phyloP scores from a whole-genome alignment of 1,139 yeast species.

The Candida gigantensis region DNA sequence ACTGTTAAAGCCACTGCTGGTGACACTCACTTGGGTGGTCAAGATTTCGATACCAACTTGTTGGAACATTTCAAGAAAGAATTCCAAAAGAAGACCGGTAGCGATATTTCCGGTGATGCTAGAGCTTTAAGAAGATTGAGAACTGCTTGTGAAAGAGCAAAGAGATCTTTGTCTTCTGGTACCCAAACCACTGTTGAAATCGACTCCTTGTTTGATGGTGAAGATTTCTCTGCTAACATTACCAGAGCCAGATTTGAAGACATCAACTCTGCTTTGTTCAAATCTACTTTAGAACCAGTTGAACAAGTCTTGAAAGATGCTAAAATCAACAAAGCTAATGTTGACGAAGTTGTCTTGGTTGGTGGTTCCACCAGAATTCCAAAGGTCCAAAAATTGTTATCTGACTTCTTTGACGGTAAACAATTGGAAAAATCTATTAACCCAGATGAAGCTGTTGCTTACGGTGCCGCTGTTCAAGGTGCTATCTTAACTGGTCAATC shows the following conservation, averaged over 20 bases:
- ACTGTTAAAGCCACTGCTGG: constrained; percentile 99
- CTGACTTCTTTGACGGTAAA: constrained; percentile 98
- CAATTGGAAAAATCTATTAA: constrained; percentile 93
- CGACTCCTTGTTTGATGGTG: constrained; percentile 95
- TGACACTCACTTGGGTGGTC: constrained; percentile 99
- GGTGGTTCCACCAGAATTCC: constrained; percentile 99
- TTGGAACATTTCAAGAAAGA: constrained; percentile 92
- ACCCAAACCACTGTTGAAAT: constrained; percentile 97
- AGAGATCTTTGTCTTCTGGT: constrained; percentile 97
- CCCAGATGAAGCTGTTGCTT: constrained; percentile 99
- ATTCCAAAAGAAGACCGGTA: constrained; percentile 96
- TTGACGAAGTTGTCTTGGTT: constrained; percentile 95
- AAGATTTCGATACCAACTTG: constrained; percentile 97
- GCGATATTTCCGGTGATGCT: constrained; percentile 86
- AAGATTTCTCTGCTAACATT: constrained; percentile 93
- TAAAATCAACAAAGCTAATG: constrained; percentile 82
- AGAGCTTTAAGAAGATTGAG: constrained; percentile 98
- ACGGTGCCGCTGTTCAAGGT: constrained; percentile 99
- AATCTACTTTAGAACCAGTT: constrained; percentile 95
- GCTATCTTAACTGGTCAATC: constrained; percentile 98
- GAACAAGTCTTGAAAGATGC: constrained; percentile 98
- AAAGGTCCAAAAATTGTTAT: constrained; percentile 94
- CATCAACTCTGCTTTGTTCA: constrained; percentile 92
- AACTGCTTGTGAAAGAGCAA: constrained; percentile 99
- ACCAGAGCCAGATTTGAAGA: constrained; percentile 99